Conservation (phyloP, 768 basidiomycete species). For the Tephrocybe rancida region DNA sequence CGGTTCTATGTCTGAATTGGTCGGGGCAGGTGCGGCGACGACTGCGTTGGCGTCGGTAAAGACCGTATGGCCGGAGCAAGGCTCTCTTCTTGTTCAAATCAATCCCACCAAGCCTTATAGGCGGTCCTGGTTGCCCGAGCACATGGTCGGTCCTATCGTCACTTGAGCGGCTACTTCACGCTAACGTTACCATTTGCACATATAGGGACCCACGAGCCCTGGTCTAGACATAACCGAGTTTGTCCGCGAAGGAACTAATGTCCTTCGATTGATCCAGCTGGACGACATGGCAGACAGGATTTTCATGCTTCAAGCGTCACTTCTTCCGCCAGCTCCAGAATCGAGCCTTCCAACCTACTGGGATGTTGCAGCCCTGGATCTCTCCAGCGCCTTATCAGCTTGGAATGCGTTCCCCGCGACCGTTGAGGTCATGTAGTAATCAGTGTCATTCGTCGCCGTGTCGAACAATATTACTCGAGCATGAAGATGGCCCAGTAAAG, state of each 20-base stretch:
- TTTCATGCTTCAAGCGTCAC: slow-evolving; percentile 44
- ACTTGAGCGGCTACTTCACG: background rate
- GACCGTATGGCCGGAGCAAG: slow-evolving; percentile 47
- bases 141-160: slow-evolving; percentile 37
- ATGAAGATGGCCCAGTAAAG: too few relatives aligned
- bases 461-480: background rate
- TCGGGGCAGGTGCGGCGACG: slow-evolving; percentile 25
- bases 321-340: background rate
- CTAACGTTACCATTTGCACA: background rate
- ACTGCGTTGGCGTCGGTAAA: slow-evolving; percentile 24
- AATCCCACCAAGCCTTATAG: slow-evolving; percentile 37
- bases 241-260: slow-evolving; percentile 46
- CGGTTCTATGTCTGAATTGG: slow-evolving; percentile 8
- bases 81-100: slow-evolving; percentile 45
- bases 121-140: slow-evolving; percentile 44
- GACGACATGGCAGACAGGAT: slow-evolving; percentile 39
- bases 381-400: background rate
- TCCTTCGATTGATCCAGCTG: slow-evolving; percentile 53
- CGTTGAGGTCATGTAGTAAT: slow-evolving; percentile 6
- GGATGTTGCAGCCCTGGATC: slow-evolving; percentile 5
- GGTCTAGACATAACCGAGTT: slow-evolving; percentile 41
- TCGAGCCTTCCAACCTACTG: background rate
- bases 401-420: slow-evolving; percentile 5
- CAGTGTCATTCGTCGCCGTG: background rate
- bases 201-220: slow-evolving; percentile 28